Percentiles rank a stretch among this genome's conserved stretches.
Conservation (phyloP, 2,329 filamentous ascomycete species). For the Emmonsiellopsis sp. region DNA sequence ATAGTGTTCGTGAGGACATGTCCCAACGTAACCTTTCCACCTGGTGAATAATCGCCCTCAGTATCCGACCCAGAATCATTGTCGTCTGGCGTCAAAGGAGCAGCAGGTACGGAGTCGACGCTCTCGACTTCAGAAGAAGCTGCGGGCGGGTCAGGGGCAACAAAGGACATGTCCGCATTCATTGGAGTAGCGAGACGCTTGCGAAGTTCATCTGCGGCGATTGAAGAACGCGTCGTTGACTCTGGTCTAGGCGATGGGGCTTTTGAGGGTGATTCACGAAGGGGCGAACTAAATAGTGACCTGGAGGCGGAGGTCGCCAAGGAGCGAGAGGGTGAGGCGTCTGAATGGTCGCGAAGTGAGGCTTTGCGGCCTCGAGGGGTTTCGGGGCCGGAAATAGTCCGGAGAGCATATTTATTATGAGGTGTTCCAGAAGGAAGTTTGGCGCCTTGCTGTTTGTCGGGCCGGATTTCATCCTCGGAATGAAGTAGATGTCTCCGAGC, state of each 20-base stretch:
- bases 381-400: slow-evolving; percentile 4
- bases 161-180: slow-evolving; percentile 7
- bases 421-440: background rate
- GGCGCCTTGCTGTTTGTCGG: background rate
- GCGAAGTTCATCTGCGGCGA: slow-evolving; percentile 23
- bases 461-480: slow-evolving; percentile 18
- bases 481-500: slow-evolving; percentile 41
- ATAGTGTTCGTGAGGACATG: slow-evolving; percentile 74
- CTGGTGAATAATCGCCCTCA: slow-evolving; percentile 11
- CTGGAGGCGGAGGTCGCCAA: slow-evolving; percentile 13
- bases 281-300: slow-evolving; percentile 12
- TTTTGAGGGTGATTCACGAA: slow-evolving; percentile 15
- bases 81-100: slow-evolving; percentile 2
- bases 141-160: background rate
- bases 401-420: slow-evolving; percentile 1
- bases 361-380: slow-evolving; percentile 20
- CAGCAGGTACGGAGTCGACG: background rate
- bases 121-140: background rate
- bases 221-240: slow-evolving; percentile 11
- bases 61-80: slow-evolving; percentile 7
- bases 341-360: slow-evolving; percentile 9
- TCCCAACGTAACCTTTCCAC: slow-evolving; percentile 56
- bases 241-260: slow-evolving; percentile 6
- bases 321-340: slow-evolving; percentile 9
- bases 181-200: slow-evolving; percentile 28